Evolutionary conservation across 768 basidiomycete genomes (phyloP).

Genomic region (Hortiboletus flavorubellus): DNA sequence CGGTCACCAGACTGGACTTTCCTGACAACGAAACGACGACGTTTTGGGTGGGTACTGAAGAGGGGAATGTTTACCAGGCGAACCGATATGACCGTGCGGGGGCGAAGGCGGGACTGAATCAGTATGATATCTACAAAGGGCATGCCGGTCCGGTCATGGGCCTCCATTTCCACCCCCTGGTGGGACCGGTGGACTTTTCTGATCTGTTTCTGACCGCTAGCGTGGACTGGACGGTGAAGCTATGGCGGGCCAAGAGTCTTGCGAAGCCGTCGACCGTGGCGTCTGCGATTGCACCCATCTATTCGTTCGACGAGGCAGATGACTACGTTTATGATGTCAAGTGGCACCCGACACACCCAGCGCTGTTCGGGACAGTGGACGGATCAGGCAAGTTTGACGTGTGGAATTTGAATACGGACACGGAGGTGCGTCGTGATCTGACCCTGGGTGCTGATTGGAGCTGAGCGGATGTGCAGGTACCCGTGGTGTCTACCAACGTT

Average conservation of each 20-base stretch:
- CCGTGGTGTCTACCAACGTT: constrained; percentile 81
- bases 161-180: constrained; percentile 88
- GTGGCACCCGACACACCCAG: constrained; percentile 97
- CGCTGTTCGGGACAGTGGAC: constrained; percentile 89
- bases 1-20: constrained; percentile 91
- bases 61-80: constrained; percentile 95
- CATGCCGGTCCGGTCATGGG: constrained; percentile 95
- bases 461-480: constrained; percentile 56
- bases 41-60: constrained; percentile 98
- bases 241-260: constrained; percentile 84
- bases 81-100: constrained; percentile 97
- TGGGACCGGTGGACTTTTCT: constrained; percentile 91
- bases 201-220: constrained; percentile 92
- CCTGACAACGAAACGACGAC: constrained; percentile 95
- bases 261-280: constrained; percentile 66
- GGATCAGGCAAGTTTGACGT: constrained; percentile 94
- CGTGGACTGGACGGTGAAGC: constrained; percentile 97
- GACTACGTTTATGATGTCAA: constrained; percentile 99
- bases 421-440: constrained; percentile 63
- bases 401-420: constrained; percentile 97
- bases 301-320: constrained; percentile 96
- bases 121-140: constrained; percentile 88
- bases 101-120: constrained; percentile 92
- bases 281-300: constrained; percentile 62
- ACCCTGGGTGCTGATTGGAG: background rate